These are phyloP conservation scores for Rhodotorula diobovata DNA, from an alignment of 768 basidiomycete genomes.

Conservation along the genomic window DNA sequence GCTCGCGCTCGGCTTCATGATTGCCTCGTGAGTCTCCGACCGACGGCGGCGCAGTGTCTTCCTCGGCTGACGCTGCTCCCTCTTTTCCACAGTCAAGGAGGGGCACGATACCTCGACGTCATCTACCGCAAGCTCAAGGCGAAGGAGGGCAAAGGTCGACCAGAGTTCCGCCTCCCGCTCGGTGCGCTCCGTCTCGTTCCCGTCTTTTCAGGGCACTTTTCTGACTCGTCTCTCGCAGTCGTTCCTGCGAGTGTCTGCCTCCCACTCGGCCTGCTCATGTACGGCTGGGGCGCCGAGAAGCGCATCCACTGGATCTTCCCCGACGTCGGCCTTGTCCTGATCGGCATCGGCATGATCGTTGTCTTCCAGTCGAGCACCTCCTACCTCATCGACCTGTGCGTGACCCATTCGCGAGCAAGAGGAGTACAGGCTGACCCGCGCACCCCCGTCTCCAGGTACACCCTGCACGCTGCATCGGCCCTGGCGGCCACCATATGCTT, in stretches of 20 bases:
- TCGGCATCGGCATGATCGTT: slow-evolving; percentile 44
- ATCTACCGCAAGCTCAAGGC: slow-evolving; percentile 56
- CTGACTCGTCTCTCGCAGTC: slow-evolving; percentile 20
- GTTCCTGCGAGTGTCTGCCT: slow-evolving; percentile 50
- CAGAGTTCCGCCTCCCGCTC: slow-evolving; percentile 52
- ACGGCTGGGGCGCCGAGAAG: slow-evolving; percentile 65
- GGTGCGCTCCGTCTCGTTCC: background rate
- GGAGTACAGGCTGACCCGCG: background rate
- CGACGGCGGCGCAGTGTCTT: too few species aligned
- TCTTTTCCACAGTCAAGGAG: slow-evolving; percentile 4
- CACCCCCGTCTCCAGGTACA: slow-evolving; percentile 42
- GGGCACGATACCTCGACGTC: slow-evolving; percentile 56
- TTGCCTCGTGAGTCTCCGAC: slow-evolving; percentile 49
- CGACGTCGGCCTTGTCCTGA: slow-evolving; percentile 28
- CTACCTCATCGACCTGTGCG: slow-evolving; percentile 55
- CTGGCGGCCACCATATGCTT: slow-evolving; percentile 63
- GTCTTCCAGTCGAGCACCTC: slow-evolving; percentile 61
- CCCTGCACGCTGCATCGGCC: slow-evolving; percentile 50
- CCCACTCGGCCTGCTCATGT: slow-evolving; percentile 63
- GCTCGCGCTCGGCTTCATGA: slow-evolving; percentile 57
- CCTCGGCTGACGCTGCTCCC: too few species aligned
- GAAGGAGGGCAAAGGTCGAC: slow-evolving; percentile 56
- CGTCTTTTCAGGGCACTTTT: background rate
- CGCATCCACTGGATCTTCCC: slow-evolving; percentile 62
- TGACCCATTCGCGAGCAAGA: background rate